These are phyloP conservation scores for Chrysoporthe austroafricana DNA, from an alignment of 2,329 filamentous ascomycete genomes.

Conservation along the genomic window DNA sequence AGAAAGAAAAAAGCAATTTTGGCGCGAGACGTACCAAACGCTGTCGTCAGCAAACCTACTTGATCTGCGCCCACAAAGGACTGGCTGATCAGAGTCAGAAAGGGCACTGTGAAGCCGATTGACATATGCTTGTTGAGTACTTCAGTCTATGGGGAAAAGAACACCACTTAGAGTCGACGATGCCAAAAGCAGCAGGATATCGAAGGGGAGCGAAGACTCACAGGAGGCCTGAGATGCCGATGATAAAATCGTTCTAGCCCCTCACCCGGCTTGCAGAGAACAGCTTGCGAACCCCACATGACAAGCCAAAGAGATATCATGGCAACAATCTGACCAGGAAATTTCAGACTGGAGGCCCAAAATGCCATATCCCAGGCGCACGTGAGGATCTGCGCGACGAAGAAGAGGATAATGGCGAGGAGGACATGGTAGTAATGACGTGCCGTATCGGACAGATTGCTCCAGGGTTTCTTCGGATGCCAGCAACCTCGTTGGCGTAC, in stretches of 20 bases:
- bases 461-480: neutral
- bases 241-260: slow-evolving; percentile 36
- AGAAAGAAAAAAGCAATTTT: neutral
- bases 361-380: slow-evolving; percentile 47
- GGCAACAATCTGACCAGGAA: slow-evolving; percentile 52
- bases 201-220: slow-evolving; percentile 26
- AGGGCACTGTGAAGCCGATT: slow-evolving; percentile 54
- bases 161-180: slow-evolving; percentile 11
- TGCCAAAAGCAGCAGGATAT: neutral
- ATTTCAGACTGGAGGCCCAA: slow-evolving; percentile 40
- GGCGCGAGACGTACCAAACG: slow-evolving; percentile 44
- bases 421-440: slow-evolving; percentile 27
- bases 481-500: neutral
- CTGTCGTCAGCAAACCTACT: slow-evolving; percentile 48
- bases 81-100: slow-evolving; percentile 48
- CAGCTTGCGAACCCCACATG: slow-evolving; percentile 37
- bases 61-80: slow-evolving; percentile 37
- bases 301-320: slow-evolving; percentile 47
- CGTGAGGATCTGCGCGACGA: slow-evolving; percentile 50
- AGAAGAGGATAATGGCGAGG: slow-evolving; percentile 42
- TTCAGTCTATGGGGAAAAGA: slow-evolving; percentile 44
- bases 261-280: slow-evolving; percentile 25
- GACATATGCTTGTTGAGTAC: slow-evolving; percentile 57
- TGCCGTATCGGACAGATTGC: slow-evolving; percentile 3
- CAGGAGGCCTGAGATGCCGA: slow-evolving; percentile 31